Conservation (phyloP, 140 eudicot genomes). For the Stevia rebaudiana region DNA sequence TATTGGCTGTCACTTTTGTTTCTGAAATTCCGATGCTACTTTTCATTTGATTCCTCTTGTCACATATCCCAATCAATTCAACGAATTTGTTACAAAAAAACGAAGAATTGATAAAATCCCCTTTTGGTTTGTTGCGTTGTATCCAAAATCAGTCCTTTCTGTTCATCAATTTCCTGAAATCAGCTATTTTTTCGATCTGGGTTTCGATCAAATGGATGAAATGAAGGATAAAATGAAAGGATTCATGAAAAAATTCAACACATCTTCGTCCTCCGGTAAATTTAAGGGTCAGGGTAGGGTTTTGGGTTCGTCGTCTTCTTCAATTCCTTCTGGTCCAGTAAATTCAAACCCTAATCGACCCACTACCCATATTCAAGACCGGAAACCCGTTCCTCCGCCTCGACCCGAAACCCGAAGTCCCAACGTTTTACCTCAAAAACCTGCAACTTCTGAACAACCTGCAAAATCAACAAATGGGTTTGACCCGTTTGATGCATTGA, state of each 20-base stretch:
- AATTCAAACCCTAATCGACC: constrained; percentile 30
- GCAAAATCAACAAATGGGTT: constrained; percentile 44
- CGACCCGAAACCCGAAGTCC: constrained; percentile 6
- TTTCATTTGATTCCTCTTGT: not conserved
- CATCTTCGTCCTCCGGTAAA: constrained; percentile 72
- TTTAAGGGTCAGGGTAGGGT: constrained; percentile 89
- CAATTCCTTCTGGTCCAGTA: constrained; percentile 29
- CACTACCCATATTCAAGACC: constrained; percentile 14
- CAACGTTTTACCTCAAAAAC: constrained; percentile 12
- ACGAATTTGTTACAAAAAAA: not conserved
- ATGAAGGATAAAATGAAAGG: constrained; percentile 86
- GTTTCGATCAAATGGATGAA: constrained; percentile 50
- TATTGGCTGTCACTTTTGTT: not conserved
- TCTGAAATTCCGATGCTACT: constrained; percentile 7
- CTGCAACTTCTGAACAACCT: constrained; percentile 2
- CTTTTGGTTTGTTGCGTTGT: not conserved
- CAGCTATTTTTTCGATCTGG: constrained; percentile 20
- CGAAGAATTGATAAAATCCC: not conserved
- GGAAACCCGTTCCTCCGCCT: constrained; percentile 20
- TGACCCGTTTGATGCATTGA: constrained; percentile 72
- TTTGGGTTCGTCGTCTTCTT: constrained; percentile 64
- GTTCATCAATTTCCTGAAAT: not conserved
- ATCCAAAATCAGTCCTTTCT: constrained; percentile 2
- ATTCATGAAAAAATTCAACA: constrained; percentile 87
- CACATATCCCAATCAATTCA: not conserved